Evolutionary conservation across 164 flowering plant species (phyloP).

Genomic region (Paratinospora sagittata): DNA sequence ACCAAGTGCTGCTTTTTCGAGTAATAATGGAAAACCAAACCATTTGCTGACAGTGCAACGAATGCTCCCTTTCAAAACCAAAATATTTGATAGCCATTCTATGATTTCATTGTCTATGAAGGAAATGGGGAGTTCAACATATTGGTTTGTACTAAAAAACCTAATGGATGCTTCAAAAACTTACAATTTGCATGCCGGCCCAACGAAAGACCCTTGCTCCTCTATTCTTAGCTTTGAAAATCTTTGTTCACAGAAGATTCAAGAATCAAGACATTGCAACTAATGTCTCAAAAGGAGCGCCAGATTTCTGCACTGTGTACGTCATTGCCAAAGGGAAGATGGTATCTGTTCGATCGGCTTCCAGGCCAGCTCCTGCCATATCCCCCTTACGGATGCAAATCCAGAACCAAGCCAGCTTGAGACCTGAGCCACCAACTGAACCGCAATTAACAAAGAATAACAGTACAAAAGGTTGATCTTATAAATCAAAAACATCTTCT

Average conservation of each 20-base stretch:
- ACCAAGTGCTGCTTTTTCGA: background rate
- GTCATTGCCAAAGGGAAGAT: constrained; percentile 65
- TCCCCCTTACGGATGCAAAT: constrained; percentile 34
- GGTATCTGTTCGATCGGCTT: constrained; percentile 39
- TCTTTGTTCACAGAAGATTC: constrained; percentile 38
- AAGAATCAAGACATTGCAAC: constrained; percentile 37
- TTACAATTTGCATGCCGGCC: background rate
- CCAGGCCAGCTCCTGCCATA: constrained; percentile 42
- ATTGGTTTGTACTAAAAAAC: background rate
- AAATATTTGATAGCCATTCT: no score
- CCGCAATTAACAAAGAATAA: background rate
- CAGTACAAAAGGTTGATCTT: constrained; percentile 10
- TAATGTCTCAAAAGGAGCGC: constrained; percentile 48
- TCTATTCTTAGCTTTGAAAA: background rate
- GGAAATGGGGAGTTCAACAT: background rate
- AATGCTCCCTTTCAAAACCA: no score
- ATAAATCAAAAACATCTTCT: background rate
- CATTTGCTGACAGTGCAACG: no score
- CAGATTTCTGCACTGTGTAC: constrained; percentile 72
- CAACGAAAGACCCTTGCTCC: background rate
- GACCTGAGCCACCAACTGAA: constrained; percentile 14
- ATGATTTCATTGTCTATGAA: no score
- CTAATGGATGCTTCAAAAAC: background rate
- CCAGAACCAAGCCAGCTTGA: constrained; percentile 18
- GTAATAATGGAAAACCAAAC: background rate